Evolutionary conservation across 805 yeast species (phyloP).

Genomic region (Scheffersomyces coipomensis): DNA sequence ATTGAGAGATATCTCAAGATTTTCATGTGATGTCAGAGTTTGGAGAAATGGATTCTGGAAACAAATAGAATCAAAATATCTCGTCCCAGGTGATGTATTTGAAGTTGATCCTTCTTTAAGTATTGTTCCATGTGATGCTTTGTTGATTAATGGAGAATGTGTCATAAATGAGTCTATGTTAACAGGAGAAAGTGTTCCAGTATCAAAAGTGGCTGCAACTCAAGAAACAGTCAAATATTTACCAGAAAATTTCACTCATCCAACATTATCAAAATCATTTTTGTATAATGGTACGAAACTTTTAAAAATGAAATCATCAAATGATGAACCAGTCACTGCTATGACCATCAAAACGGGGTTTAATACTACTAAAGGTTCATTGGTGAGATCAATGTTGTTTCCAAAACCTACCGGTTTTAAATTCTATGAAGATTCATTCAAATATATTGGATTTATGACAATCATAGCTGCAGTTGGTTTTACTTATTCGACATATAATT

Average conservation of each 20-base stretch:
- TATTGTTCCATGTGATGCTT: constrained; percentile 83
- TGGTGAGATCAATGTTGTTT: constrained; percentile 92
- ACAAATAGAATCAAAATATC: constrained; percentile 66
- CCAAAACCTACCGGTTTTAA: constrained; percentile 94
- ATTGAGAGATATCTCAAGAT: constrained; percentile 68
- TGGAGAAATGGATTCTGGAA: constrained; percentile 94
- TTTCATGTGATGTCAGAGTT: constrained; percentile 81
- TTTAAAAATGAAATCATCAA: constrained; percentile 73
- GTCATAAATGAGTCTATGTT: constrained; percentile 97
- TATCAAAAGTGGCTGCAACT: constrained; percentile 70
- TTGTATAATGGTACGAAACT: constrained; percentile 88
- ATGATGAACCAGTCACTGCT: constrained; percentile 79
- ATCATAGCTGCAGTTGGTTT: constrained; percentile 83
- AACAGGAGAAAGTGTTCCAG: constrained; percentile 98
- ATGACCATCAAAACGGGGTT: constrained; percentile 89
- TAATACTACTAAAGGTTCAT: constrained; percentile 91
- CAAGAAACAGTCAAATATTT: constrained; percentile 59
- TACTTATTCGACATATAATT: constrained; percentile 76
- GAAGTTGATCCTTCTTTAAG: constrained; percentile 84
- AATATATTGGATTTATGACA: constrained; percentile 94
- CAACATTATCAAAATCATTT: constrained; percentile 69
- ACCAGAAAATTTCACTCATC: constrained; percentile 60
- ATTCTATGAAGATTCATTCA: constrained; percentile 91
- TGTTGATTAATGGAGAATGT: constrained; percentile 86
- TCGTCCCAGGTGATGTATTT: constrained; percentile 95